Conservation (phyloP, 1,139 yeast genomes). For the Magnusiomyces sp. region DNA sequence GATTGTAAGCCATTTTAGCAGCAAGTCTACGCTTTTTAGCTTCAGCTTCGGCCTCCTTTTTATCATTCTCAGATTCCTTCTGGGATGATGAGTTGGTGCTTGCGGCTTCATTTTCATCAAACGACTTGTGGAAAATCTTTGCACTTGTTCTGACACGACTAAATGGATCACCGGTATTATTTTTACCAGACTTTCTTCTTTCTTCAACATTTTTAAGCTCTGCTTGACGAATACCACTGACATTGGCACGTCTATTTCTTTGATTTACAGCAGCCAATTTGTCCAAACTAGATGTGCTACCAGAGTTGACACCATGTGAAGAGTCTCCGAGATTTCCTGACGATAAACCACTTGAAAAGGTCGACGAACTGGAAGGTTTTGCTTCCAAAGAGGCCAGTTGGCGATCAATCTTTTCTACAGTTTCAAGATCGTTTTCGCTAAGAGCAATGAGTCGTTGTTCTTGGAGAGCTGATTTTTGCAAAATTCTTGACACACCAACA, state of each 20-base stretch:
- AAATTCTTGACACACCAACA: slow-evolving; percentile 69
- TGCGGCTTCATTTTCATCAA: slow-evolving; percentile 17
- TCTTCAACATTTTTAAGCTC: slow-evolving; percentile 57
- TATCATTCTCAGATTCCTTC: slow-evolving; percentile 39
- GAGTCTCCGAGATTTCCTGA: too few relatives aligned
- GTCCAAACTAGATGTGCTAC: slow-evolving; percentile 22
- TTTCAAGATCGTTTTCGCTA: slow-evolving; percentile 50
- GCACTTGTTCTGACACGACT: slow-evolving; percentile 82
- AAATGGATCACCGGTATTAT: slow-evolving; percentile 71
- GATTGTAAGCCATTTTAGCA: slow-evolving; percentile 30
- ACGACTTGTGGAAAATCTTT: slow-evolving; percentile 60
- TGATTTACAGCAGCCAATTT: slow-evolving; percentile 59
- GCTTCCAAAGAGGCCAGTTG: slow-evolving; percentile 39
- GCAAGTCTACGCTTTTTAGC: slow-evolving; percentile 20
- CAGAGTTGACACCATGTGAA: slow-evolving; percentile 3
- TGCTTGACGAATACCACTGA: slow-evolving; percentile 68
- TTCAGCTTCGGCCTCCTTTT: slow-evolving; percentile 35
- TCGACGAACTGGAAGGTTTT: slow-evolving; percentile 16
- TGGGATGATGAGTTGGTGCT: slow-evolving; percentile 24
- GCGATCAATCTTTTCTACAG: slow-evolving; percentile 46
- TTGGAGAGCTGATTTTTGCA: slow-evolving; percentile 61
- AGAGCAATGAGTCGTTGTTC: slow-evolving; percentile 71
- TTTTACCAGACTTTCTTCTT: slow-evolving; percentile 40
- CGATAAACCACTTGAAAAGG: too few relatives aligned
- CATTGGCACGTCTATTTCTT: slow-evolving; percentile 76